phyloP scores from a whole-genome alignment of 176 grass and related monocot species.

The Hordeum marinum region DNA sequence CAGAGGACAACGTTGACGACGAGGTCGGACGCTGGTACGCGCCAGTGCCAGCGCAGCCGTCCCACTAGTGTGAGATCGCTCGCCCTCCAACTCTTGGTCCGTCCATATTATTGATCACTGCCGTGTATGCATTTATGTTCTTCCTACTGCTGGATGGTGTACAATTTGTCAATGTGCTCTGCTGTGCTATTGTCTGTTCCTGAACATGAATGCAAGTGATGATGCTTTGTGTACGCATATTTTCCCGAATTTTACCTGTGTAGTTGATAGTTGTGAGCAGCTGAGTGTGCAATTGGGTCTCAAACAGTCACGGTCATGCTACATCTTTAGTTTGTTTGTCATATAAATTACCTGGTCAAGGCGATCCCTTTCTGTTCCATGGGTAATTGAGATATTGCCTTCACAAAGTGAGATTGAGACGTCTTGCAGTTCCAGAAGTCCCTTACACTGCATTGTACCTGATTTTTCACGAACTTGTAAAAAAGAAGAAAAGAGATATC shows the following conservation, averaged over 20 bases:
- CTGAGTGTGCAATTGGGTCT: neutral
- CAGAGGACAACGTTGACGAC: slow-evolving; percentile 50
- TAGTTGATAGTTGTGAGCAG: neutral
- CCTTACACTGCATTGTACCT: neutral
- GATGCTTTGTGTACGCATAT: neutral
- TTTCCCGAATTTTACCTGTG: neutral
- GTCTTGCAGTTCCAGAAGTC: neutral
- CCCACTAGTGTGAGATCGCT: slow-evolving; percentile 28
- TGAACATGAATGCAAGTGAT: neutral
- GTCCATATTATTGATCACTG: neutral
- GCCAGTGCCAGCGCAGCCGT: slow-evolving; percentile 21
- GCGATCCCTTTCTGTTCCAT: neutral
- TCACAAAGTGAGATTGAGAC: slow-evolving; percentile 12
- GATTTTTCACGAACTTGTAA: neutral
- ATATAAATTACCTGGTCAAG: slow-evolving; percentile 8
- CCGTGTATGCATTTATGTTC: neutral
- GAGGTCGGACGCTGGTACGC: slow-evolving; percentile 64
- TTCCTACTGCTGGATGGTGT: neutral
- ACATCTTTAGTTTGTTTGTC: neutral
- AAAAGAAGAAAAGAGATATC: neutral
- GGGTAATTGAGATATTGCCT: neutral
- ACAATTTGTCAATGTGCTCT: neutral
- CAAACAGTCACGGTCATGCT: neutral
- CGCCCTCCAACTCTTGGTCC: neutral
- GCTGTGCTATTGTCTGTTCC: neutral